Base-by-base conservation (phyloP, 73 alveolate genomes). In the Paramecium tetraurelia region DNA sequence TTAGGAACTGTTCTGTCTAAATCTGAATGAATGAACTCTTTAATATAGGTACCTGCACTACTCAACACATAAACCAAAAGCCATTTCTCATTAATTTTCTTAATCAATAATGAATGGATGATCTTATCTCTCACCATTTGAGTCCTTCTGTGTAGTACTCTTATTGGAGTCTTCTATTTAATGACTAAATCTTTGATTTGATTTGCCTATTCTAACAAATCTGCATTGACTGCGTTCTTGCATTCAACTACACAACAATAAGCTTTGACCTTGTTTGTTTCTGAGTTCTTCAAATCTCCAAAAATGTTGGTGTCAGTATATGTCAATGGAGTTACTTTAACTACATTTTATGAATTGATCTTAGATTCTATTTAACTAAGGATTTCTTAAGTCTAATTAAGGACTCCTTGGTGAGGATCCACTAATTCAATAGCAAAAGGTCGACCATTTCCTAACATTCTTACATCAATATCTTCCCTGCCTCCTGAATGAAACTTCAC, bases 11-110 rank as follows among this genome's bases (percentile, higher is more conserved):
- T 98, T 85, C 99, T 97, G 84, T 98, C 99, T 58, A 98, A 92
- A 89, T 98, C 99, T 50, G 99, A 97, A 93, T 98, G 99, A 70
- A 98, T 98, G 84, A 98, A 97, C 92, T 98, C 99, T 94, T 98
- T 98, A 40, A 98, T 97, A 92, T 98, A 98, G 57, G 99, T 98
- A 48, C 99, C 99, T 18, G 99, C 99, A 44, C 85, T 44, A 89
- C 94, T 89, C 22, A 89, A 89, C 14, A 89, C 94, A 89, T 89
- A 89, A 44, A 89, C 85, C 9, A 44, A 29, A 44, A 89, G 57
- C 70, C 87, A 83, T 29, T 68, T 44, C 14, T 68, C 85, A 11
- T 63, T 70, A 21, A 89, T 38, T 40, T 41, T 44, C 4, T 44
- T 46, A 1, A 83, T 35, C 29, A 31, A 36, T 16, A 89, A 50